These are phyloP conservation scores for Lodderomyces orthopsilosis DNA, from an alignment of 1,139 yeast genomes.

Conservation along the genomic window DNA sequence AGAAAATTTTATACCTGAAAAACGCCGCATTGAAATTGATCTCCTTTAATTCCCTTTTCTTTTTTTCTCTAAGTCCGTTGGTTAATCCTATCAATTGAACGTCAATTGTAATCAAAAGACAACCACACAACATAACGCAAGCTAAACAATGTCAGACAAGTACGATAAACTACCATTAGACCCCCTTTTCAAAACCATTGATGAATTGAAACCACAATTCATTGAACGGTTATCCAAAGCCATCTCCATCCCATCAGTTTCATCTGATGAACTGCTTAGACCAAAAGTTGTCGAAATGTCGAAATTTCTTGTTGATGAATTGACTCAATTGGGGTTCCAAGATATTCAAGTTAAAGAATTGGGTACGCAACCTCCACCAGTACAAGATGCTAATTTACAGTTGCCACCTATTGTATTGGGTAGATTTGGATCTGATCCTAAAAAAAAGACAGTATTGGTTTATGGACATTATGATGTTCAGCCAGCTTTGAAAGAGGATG, in stretches of 20 bases:
- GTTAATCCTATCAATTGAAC: not conserved
- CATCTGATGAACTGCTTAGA: conserved; percentile 83
- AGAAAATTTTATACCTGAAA: not conserved
- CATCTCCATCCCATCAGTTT: conserved; percentile 91
- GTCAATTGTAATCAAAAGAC: not conserved
- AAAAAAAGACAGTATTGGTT: conserved; percentile 80
- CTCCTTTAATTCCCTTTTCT: too few species aligned
- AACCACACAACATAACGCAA: not conserved
- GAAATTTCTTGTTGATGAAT: conserved; percentile 68
- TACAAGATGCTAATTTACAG: conserved; percentile 56
- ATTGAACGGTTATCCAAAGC: conserved; percentile 72
- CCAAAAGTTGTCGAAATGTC: conserved; percentile 89
- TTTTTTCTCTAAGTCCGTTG: too few species aligned
- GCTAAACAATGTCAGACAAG: conserved; percentile 12
- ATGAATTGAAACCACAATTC: conserved; percentile 67
- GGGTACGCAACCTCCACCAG: conserved; percentile 90
- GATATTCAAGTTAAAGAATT: conserved; percentile 80
- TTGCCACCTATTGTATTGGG: conserved; percentile 94
- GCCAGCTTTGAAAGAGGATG: conserved; percentile 90
- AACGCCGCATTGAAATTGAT: not conserved
- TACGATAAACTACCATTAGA: conserved; percentile 43
- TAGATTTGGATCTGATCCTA: conserved; percentile 76
- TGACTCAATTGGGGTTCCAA: conserved; percentile 67
- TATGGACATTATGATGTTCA: conserved; percentile 99
- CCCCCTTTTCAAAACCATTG: conserved; percentile 57